Percentiles rank a stretch among this genome's conserved stretches.
These are phyloP conservation scores for Solanum clarkiae DNA, from an alignment of 257 asterid genomes.

Conservation along the genomic window DNA sequence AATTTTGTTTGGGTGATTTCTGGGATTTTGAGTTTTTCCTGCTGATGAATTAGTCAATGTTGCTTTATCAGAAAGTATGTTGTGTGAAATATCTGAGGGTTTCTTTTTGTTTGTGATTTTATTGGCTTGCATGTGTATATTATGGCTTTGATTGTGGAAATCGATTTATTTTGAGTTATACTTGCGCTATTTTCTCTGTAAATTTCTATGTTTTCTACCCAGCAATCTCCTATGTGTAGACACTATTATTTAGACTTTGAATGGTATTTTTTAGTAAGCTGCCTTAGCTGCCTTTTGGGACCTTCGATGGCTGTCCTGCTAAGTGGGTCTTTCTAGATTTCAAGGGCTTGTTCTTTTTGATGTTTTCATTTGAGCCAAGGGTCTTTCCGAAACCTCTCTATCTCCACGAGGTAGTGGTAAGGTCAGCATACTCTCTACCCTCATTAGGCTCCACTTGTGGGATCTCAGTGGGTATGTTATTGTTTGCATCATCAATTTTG, in stretches of 20 bases:
- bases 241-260: background rate
- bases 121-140: background rate
- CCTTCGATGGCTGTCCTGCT: background rate
- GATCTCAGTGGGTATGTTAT: background rate
- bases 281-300: background rate
- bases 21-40: background rate
- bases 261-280: background rate
- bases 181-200: background rate
- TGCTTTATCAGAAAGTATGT: background rate
- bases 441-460: background rate
- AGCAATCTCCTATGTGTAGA: background rate
- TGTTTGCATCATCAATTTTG: background rate
- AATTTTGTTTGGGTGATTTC: background rate
- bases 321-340: background rate
- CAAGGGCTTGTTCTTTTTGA: background rate
- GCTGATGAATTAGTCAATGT: background rate
- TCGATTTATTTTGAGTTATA: background rate
- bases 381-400: background rate
- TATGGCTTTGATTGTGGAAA: background rate
- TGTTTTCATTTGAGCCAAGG: background rate
- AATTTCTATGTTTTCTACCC: background rate
- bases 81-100: background rate
- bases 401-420: background rate
- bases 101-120: background rate
- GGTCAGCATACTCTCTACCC: background rate